phyloP scores from a whole-genome alignment of 78 protist species.

The Anaeramoeba ignava region DNA sequence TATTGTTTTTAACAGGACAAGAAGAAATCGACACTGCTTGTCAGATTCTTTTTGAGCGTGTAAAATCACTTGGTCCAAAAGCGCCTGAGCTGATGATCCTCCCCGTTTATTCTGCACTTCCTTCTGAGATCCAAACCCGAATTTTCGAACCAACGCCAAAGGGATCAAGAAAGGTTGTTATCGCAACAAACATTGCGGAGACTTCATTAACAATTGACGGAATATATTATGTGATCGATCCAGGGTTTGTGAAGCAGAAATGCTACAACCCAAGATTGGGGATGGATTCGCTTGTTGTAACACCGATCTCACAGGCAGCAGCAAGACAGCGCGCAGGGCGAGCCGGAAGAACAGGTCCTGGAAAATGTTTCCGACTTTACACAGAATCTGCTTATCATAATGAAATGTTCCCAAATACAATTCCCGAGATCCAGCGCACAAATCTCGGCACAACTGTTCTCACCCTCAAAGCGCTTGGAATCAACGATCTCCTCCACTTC shows the following conservation, averaged over 20 bases:
- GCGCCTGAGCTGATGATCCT: constrained; percentile 67
- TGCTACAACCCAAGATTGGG: constrained; percentile 75
- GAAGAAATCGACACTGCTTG: constrained; percentile 76
- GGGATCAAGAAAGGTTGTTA: constrained; percentile 56
- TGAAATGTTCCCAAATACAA: constrained; percentile 63
- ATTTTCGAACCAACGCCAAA: constrained; percentile 85
- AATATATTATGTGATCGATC: constrained; percentile 68
- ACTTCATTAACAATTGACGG: constrained; percentile 84
- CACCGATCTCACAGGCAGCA: constrained; percentile 39
- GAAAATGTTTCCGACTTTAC: constrained; percentile 29
- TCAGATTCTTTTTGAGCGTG: constrained; percentile 54
- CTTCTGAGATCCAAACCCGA: constrained; percentile 77
- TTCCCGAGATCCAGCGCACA: constrained; percentile 96
- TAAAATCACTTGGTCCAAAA: constrained; percentile 52
- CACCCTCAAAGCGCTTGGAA: constrained; percentile 70
- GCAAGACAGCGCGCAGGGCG: constrained; percentile 25
- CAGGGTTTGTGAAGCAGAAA: constrained; percentile 84
- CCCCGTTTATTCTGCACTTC: constrained; percentile 89
- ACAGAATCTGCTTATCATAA: constrained; percentile 9
- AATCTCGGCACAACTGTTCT: constrained; percentile 87
- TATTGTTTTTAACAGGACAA: constrained; percentile 93
- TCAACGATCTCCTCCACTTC: constrained; percentile 86
- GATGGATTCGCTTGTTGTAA: constrained; percentile 88
- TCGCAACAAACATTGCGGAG: constrained; percentile 97
- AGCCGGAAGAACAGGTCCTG: constrained; percentile 18